These are phyloP conservation scores for Epichloe typhina DNA, from an alignment of 2,329 filamentous ascomycete species.

Conservation along the genomic window DNA sequence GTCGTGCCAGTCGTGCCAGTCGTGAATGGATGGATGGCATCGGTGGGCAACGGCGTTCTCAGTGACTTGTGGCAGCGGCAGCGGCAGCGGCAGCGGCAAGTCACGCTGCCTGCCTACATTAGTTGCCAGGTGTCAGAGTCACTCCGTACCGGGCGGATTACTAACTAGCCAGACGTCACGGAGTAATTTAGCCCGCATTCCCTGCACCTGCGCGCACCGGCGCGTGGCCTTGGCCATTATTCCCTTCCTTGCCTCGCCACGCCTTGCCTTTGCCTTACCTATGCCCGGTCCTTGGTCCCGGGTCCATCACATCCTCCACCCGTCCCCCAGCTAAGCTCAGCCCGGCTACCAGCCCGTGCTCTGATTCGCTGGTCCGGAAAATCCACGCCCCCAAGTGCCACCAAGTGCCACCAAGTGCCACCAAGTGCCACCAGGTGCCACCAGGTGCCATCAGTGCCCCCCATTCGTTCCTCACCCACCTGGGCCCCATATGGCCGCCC, in stretches of 20 bases:
- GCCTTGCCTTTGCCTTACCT: neutral
- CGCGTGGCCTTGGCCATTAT: neutral
- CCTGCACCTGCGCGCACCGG: neutral
- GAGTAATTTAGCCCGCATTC: neutral
- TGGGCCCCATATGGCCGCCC: neutral
- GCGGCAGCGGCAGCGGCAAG: neutral
- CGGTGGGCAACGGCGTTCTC: neutral
- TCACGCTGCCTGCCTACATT: no score
- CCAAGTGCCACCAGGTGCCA: neutral
- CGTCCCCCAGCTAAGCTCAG: neutral
- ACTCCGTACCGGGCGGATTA: no score
- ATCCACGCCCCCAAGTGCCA: neutral
- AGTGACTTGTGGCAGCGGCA: neutral
- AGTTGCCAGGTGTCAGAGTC: no score
- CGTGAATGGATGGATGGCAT: no score
- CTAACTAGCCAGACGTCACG: no score
- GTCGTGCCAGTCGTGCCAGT: no score
- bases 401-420: neutral
- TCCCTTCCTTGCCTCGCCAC: neutral
- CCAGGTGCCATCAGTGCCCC: neutral
- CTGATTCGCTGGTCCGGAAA: neutral
- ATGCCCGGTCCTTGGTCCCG: constrained; percentile 5
- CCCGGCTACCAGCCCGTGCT: neutral
- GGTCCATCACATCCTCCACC: constrained; percentile 3
- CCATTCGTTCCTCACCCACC: constrained; percentile 1